Base-by-base conservation (phyloP, 2,329 filamentous ascomycete species). In the Botrytis tulipae region DNA sequence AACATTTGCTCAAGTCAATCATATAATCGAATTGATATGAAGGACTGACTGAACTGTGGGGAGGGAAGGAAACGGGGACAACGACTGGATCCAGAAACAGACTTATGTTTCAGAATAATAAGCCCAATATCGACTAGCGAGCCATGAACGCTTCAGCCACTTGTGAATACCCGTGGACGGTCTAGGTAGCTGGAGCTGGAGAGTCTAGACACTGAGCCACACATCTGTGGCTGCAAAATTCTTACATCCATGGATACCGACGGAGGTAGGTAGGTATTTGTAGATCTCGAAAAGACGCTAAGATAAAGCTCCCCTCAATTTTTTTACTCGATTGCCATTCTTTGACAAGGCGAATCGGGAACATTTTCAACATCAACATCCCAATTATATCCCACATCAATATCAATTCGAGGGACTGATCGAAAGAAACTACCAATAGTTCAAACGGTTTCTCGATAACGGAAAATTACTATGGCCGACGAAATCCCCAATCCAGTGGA, bases 231-330 rank as follows among this genome's bases (percentile, higher is more conserved):
- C 46, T 48, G 22, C 42, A 35, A 20, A 7, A n/a, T 22, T 46
- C 20, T 46, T 4, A 46, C 44, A 14, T 40, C 40, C 10, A 35
- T 4, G 3, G 35, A 35, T 48, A 46, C 20, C 44, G 20, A 46
- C 44, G 1, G 7, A 25, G 9, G 18, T 60, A 35, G 9, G 2
- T 32, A 4, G 32, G 14, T 32, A 20, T 35, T 32, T 20, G 57
- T 60, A 60, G 20, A 62, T 62, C 40, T 22, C 18, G n/a, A 68
- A 44, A 63, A 14, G 22, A 44, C 76, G 76, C 77, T 79, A 79
- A 79, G 78, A 79, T 79, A 79, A 78, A 73, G 60, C 54, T 72
- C 70, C 70, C 70, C 70, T 72, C 70, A 44, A 67, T 57, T 72
- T 72, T 71, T 72, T 67, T 32, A 46, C 14, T 54, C 48, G 18